Evolutionary conservation across 164 flowering plant genomes (phyloP), one percentile per base, ranked within the genome.

Genomic region (Stephania yunnanensis): DNA sequence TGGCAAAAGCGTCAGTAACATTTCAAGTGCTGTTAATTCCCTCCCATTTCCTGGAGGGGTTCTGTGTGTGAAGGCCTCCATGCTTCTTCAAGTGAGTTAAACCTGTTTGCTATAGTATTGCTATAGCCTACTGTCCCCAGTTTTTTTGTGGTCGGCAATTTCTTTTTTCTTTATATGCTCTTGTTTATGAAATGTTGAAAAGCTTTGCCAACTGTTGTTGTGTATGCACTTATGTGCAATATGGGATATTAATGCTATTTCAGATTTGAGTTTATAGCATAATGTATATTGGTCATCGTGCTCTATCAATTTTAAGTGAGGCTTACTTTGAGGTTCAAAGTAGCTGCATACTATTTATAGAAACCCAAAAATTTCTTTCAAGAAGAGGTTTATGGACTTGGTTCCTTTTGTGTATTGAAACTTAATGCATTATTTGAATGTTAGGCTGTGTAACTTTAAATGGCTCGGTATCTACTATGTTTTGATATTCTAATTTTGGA

Each of bases 41-140:
- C 83, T 88, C 67, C 68, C 94, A 19, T 72, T 84, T 66, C 75
- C 85, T 72, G 93, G 95, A 20, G 97, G 98, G 45, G 82, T 95
- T 74, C 87, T 95, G 3, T 95, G 97, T 86, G 99, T 92, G 20
- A 93, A 95, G 83, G 97, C 97, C 68, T 93, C 97, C 36, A 95
- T 95, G 99, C 89, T 93, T 15, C 93, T 95, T 70, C 95, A 91
- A 82, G 99, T 92, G 73, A 82, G 87, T 86, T 81, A 10, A 75
- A 36, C 65, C 13, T 61, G 61, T 46, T 7, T 36, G 42, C 42
- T 36, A 36, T 36, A 36, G 4, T 36, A 36, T 36, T 36, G 42
- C 42, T 36, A 36, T 36, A 2, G 42, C 42, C 42, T 36, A 4
- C 4, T 17, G 20, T 19, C 20, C 66, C 22, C 11, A 15, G 15